phyloP scores from a whole-genome alignment of 106 monocot genomes.

The Hemerocallis citrina region DNA sequence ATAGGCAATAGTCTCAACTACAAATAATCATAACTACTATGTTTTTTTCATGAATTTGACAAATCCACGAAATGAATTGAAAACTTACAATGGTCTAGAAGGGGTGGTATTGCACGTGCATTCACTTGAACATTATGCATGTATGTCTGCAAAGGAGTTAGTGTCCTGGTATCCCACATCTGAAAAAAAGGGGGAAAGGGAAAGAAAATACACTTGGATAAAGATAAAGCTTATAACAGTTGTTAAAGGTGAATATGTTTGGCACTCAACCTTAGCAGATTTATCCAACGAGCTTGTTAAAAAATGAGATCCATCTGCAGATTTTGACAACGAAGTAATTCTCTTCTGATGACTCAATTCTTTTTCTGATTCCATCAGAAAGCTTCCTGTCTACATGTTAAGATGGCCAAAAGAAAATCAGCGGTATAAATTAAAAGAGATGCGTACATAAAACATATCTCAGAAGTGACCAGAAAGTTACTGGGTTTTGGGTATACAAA shows the following conservation, averaged over 20 bases:
- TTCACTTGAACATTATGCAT: slow-evolving; percentile 74
- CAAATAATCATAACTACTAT: no score
- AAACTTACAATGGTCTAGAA: slow-evolving; percentile 83
- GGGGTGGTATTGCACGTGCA: slow-evolving; percentile 86
- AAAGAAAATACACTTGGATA: neutral
- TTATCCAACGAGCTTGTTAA: slow-evolving; percentile 91
- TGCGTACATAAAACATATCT: no score
- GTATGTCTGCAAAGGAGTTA: slow-evolving; percentile 86
- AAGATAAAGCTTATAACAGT: no score
- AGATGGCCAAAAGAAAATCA: slow-evolving; percentile 2
- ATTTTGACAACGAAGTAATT: slow-evolving; percentile 70
- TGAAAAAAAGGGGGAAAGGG: slow-evolving; percentile 19
- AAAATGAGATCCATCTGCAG: slow-evolving; percentile 84
- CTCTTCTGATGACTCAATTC: slow-evolving; percentile 78
- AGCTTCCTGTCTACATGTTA: slow-evolving; percentile 63
- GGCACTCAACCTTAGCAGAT: slow-evolving; percentile 83
- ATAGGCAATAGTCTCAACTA: no score
- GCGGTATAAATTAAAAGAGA: no score
- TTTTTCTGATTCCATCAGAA: slow-evolving; percentile 77
- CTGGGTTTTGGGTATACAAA: no score
- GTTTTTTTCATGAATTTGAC: neutral
- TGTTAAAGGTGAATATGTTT: no score
- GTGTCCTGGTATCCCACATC: slow-evolving; percentile 85
- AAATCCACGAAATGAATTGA: neutral
- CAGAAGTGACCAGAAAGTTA: no score